Evolutionary conservation across 345 rosid genomes (phyloP), one percentile per base, ranked within the genome.

Genomic region (Turritis glabra): DNA sequence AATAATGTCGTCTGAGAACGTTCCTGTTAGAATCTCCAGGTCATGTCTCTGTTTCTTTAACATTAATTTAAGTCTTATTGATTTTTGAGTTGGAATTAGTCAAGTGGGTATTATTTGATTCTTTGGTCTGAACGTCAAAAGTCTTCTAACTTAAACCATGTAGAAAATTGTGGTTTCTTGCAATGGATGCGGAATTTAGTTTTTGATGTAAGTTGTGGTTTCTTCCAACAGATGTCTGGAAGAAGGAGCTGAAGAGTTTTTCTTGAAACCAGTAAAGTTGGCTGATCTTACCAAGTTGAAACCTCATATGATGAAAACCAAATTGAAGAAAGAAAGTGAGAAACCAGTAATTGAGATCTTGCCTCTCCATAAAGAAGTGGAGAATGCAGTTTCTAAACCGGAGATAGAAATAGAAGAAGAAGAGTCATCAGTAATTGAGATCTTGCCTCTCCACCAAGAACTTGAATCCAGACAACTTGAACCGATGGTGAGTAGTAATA

Each of bases 241-340:
- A 85, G 96, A 88, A 83, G 98, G 98, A 74, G 98, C 98, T 17
- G 92, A 93, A 37, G 98, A 93, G 66, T 93, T 91, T 82, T 84
- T 93, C 60, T 62, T 91, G 78, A 93, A 93, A 67, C 98, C 98
- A 15, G 96, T 93, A 33, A 88, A 80, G 55, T 73, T 93, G 51
- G 84, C 97, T 14, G 98, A 93, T 85, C 86, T 90, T 30, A 84
- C 82, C 71, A 93, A 88, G 78, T 87, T 93, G 7, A 85, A 67
- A 78, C 90, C 97, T 27, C 93, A 78, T 73, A 67, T 78, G 78
- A 66, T 78, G 78, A 78, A 73, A 73, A 73, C 77, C 15, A 78
- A 78, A 30, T 8, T 71, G 56, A 71, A 77, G 77, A 76, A 76
- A 61, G 52, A 69, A 25, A 69, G 5, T 26, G 70, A 61, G 25